Conservation (phyloP, 495 filamentous ascomycete species). For the Penicillium soppii region DNA sequence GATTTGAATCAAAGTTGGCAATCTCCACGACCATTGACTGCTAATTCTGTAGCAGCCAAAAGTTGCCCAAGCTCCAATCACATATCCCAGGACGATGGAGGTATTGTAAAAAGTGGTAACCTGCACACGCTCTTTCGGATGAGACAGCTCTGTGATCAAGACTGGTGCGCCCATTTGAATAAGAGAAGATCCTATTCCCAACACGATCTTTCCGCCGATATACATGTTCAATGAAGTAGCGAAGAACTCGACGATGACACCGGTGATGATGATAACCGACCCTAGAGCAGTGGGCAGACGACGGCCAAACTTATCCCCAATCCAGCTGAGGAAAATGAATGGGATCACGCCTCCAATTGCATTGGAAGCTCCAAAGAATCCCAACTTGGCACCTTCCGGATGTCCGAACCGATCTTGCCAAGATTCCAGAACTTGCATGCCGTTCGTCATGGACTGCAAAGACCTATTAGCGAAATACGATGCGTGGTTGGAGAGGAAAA, state of each 20-base stretch:
- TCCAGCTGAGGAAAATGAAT: constrained; percentile 58
- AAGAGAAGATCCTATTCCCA: constrained; percentile 61
- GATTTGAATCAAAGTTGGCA: constrained; percentile 54
- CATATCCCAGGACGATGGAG: constrained; percentile 61
- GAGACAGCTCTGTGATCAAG: constrained; percentile 60
- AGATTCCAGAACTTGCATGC: constrained; percentile 30
- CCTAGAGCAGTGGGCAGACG: constrained; percentile 58
- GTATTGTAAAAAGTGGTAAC: constrained; percentile 65
- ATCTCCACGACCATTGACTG: constrained; percentile 48
- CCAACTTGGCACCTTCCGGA: constrained; percentile 52
- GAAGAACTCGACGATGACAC: constrained; percentile 53
- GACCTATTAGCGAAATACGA: background rate
- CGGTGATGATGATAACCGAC: constrained; percentile 59
- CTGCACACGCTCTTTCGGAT: constrained; percentile 63
- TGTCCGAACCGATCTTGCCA: constrained; percentile 36
- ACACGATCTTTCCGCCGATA: constrained; percentile 39
- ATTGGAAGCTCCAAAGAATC: constrained; percentile 63
- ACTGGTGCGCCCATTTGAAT: constrained; percentile 63
- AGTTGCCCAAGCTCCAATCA: constrained; percentile 34
- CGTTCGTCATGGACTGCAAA: constrained; percentile 31
- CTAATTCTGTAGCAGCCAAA: constrained; percentile 30
- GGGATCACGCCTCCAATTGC: constrained; percentile 62
- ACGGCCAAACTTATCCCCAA: constrained; percentile 60
- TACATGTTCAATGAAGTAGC: constrained; percentile 46
- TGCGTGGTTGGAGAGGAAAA: background rate